Percentiles rank a stretch among this genome's conserved stretches.
Evolutionary conservation across 1,284 basidiomycete genomes (phyloP).

Genomic region (Cutaneotrichosporon cavernicola): DNA sequence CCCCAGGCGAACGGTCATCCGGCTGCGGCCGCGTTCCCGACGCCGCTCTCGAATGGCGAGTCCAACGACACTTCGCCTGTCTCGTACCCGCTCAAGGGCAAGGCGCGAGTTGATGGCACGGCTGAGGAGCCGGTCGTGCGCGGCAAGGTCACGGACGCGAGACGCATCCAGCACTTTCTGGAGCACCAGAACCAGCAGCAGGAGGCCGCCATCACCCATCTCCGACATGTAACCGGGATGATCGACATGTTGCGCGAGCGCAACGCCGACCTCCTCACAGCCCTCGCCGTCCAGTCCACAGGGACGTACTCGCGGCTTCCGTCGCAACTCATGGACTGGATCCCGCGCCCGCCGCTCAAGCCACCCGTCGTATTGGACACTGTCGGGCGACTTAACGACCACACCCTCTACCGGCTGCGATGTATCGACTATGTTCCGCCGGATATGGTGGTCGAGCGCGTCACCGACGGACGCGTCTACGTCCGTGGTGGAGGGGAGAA

Average conservation of each 20-base stretch:
- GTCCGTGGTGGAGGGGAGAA: conserved; percentile 31
- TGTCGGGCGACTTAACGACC: conserved; percentile 39
- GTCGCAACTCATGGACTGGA: conserved; percentile 38
- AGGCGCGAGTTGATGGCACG: conserved; percentile 19
- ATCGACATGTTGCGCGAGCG: conserved; percentile 44
- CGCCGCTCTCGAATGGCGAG: conserved; percentile 43
- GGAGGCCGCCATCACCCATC: conserved; percentile 40
- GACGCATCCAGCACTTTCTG: conserved; percentile 43
- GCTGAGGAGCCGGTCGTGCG: conserved; percentile 17
- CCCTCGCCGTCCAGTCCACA: conserved; percentile 34
- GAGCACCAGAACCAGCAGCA: conserved; percentile 49
- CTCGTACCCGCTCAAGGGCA: conserved; percentile 28
- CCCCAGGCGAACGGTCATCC: conserved; percentile 7
- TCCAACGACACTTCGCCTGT: conserved; percentile 41
- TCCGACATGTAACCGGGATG: conserved; percentile 36
- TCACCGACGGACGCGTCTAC: conserved; percentile 42
- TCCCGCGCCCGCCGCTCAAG: conserved; percentile 35
- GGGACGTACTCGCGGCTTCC: conserved; percentile 44
- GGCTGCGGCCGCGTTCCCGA: conserved; percentile 37
- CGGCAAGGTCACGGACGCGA: conserved; percentile 48
- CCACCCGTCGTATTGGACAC: conserved; percentile 34
- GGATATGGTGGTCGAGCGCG: conserved; percentile 38
- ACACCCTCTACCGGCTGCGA: conserved; percentile 42
- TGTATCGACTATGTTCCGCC: conserved; percentile 47
- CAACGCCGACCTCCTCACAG: conserved; percentile 48